Evolutionary conservation across 2,329 filamentous ascomycete genomes (phyloP), one percentile per base, ranked within the genome.

Genomic region (Pestalotiopsis sp.): DNA sequence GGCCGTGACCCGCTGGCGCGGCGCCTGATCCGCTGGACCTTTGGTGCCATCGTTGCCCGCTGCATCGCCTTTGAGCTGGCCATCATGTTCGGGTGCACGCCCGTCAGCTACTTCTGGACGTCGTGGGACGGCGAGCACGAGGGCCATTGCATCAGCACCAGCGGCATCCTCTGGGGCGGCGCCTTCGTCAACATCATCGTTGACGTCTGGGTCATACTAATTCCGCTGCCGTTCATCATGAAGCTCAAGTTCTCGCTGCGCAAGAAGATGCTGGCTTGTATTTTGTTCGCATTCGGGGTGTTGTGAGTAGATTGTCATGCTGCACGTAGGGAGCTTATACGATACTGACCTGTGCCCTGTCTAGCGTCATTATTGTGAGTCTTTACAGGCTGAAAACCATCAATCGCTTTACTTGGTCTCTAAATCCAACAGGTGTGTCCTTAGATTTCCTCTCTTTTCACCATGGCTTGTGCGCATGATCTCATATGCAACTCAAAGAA

Each of bases 251-350:
- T 87, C 31, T 80, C 82, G 64, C 83, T 80, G 77, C 83, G 80
- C 72, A 86, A 84, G 75, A 87, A 85, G 76, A 52, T 83, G 20
- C 80, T 83, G n/a, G 81, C 87, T 3, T 77, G 77, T 6, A 69
- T 85, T 68, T 87, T 88, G 84, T 87, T 88, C 68, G 78, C 80
- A 20, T 80, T 87, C 12, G 85, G 86, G 7, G 75, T 80, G n/a
- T 83, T 84, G 57, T 59, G 57, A 59, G 57, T 52, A 52, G 4
- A 52, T 13, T 59, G 3, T n/a, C 31, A 12, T 27, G 3, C 23
- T 59, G 57, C 57, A 36, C 1, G 23, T 27, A 59, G 9, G 9
- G 12, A 52, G 17, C 17, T 52, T n/a, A 52, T n/a, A 3, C 11
- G 3, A 36, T 36, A 9, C 31, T 36, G 9, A 36, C 2, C 7